Conservation (phyloP, 345 rosid genomes). For the Gossypium ekmanianum region DNA sequence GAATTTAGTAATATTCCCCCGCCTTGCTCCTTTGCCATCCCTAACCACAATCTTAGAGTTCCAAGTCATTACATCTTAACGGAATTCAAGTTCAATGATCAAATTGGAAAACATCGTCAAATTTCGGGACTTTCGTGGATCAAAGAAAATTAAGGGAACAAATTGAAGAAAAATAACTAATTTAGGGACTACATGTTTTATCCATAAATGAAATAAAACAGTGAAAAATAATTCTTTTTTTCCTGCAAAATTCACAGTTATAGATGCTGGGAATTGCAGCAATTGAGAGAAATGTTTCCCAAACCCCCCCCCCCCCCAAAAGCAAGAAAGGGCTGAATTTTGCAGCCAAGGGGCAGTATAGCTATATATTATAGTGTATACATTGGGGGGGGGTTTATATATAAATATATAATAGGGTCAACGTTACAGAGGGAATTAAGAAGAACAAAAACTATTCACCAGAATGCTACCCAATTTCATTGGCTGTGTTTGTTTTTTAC, state of each 20-base stretch:
- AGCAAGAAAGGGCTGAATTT: neutral
- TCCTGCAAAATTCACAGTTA: constrained; percentile 3
- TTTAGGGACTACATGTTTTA: too few relatives aligned
- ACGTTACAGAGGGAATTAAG: neutral
- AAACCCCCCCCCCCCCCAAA: neutral
- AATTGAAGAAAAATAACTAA: too few relatives aligned
- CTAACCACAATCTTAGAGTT: too few relatives aligned
- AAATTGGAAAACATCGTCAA: too few relatives aligned
- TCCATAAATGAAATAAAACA: constrained; percentile 16
- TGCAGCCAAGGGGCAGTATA: neutral
- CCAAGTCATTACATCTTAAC: too few relatives aligned
- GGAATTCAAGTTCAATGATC: too few relatives aligned
- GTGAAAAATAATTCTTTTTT: constrained; percentile 11
- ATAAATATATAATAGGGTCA: neutral
- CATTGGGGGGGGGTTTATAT: neutral
- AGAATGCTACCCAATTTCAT: neutral
- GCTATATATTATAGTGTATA: neutral
- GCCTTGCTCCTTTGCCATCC: too few relatives aligned
- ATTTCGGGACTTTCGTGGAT: too few relatives aligned
- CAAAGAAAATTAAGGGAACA: too few relatives aligned
- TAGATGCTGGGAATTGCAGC: neutral
- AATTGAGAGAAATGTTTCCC: neutral
- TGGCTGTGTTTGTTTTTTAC: constrained; percentile 2
- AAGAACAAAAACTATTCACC: constrained; percentile 6
- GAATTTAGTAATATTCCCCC: too few relatives aligned